These are phyloP conservation scores for Talaromyces amestolkiae DNA, from an alignment of 2,329 filamentous ascomycete genomes.

Conservation along the genomic window DNA sequence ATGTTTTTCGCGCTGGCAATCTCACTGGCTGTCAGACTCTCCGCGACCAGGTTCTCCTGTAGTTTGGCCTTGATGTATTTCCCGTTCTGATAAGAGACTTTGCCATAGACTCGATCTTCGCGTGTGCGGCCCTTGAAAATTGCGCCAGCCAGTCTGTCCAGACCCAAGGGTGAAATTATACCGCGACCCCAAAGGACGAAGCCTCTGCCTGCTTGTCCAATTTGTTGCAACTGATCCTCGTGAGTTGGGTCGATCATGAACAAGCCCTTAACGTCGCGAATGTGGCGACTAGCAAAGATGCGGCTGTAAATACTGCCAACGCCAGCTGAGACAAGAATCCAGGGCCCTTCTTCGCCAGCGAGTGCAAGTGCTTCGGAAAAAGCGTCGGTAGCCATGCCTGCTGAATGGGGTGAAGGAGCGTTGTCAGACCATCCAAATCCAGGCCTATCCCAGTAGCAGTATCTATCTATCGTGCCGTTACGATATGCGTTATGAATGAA, in stretches of 20 bases:
- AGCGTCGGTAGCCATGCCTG: conserved; percentile 86
- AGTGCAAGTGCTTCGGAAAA: conserved; percentile 80
- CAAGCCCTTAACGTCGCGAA: conserved; percentile 70
- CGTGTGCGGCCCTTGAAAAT: conserved; percentile 77
- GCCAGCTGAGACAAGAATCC: conserved; percentile 82
- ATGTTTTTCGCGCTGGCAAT: conserved; percentile 75
- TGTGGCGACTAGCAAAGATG: conserved; percentile 83
- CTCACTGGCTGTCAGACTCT: conserved; percentile 79
- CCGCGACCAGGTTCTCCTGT: conserved; percentile 87
- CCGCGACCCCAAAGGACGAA: conserved; percentile 86
- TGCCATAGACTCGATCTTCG: conserved; percentile 81
- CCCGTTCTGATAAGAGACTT: conserved; percentile 71
- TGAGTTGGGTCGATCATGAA: conserved; percentile 86
- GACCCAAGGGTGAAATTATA: conserved; percentile 78
- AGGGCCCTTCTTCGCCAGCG: conserved; percentile 81
- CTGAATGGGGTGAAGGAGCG: conserved; percentile 87
- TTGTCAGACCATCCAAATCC: conserved; percentile 88
- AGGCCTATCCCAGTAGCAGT: conserved; percentile 94
- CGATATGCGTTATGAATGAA: conserved; percentile 73
- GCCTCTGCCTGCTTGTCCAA: conserved; percentile 67
- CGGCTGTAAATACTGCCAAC: conserved; percentile 85
- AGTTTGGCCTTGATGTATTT: conserved; percentile 87
- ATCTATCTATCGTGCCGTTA: conserved; percentile 80
- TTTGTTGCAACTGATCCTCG: conserved; percentile 68
- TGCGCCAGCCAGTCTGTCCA: conserved; percentile 76